Evolutionary conservation across 1,284 basidiomycete species (phyloP).

Genomic region (Rhodotorula sp.): DNA sequence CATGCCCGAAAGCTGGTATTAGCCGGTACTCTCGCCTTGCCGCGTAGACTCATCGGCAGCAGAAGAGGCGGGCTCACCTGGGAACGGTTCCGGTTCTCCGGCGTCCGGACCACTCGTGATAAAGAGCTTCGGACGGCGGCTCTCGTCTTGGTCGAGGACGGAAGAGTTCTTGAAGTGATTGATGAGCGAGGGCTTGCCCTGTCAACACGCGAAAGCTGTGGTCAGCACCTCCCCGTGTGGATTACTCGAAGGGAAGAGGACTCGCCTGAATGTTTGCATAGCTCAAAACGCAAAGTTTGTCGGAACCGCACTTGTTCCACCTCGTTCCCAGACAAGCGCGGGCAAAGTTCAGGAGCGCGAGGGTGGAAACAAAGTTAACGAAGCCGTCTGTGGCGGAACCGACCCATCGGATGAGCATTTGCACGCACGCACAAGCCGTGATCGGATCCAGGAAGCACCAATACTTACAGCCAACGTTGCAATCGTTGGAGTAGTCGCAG

Average conservation of each 20-base stretch:
- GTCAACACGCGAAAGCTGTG: background rate
- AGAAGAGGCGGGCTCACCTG: constrained; percentile 44
- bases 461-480: constrained; percentile 67
- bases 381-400: constrained; percentile 25
- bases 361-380: constrained; percentile 73
- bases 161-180: constrained; percentile 48
- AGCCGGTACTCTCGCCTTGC: no score
- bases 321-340: constrained; percentile 63
- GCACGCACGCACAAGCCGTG: background rate
- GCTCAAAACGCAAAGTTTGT: constrained; percentile 59
- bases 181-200: constrained; percentile 78
- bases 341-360: constrained; percentile 66
- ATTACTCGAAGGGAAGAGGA: background rate
- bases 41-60: no score
- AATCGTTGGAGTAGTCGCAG: constrained; percentile 69
- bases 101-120: constrained; percentile 68
- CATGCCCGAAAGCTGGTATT: background rate
- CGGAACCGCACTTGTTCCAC: constrained; percentile 79
- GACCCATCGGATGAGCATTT: background rate
- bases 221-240: background rate
- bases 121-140: constrained; percentile 81
- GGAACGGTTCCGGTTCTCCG: constrained; percentile 75
- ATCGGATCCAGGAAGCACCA: no score
- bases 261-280: constrained; percentile 40
- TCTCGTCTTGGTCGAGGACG: constrained; percentile 52